A percentile compares a stretch with the other conserved stretches of the same genome.
These are phyloP conservation scores for Diddensiella caesifluorescens DNA, from an alignment of 805 yeast species.

Conservation along the genomic window DNA sequence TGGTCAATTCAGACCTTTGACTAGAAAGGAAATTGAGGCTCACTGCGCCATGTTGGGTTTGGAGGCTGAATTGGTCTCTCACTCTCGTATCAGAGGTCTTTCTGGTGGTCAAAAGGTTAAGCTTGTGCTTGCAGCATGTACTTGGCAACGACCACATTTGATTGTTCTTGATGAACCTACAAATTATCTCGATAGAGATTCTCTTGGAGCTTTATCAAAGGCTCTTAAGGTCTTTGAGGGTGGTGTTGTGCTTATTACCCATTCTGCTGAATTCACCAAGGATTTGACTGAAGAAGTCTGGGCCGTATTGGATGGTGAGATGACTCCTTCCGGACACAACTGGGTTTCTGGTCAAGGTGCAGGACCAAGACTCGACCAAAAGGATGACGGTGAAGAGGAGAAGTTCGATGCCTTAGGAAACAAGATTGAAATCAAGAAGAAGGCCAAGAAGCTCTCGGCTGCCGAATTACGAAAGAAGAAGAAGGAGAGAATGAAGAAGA, in stretches of 20 bases:
- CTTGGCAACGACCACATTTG: conserved; percentile 99
- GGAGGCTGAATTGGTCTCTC: conserved; percentile 98
- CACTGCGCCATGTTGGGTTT: conserved; percentile 98
- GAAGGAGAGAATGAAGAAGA: conserved; percentile 99
- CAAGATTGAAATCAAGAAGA: conserved; percentile 95
- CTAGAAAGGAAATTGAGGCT: conserved; percentile 99
- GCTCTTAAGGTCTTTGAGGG: conserved; percentile 98
- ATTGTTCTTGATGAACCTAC: conserved; percentile 99
- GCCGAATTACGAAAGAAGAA: conserved; percentile 99
- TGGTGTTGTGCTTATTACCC: conserved; percentile 99
- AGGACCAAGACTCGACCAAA: conserved; percentile 99
- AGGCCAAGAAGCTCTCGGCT: conserved; percentile 96
- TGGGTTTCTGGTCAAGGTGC: conserved; percentile 99
- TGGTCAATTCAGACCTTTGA: conserved; percentile 99
- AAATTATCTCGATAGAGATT: conserved; percentile 98
- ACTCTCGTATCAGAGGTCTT: conserved; percentile 99
- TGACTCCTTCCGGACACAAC: conserved; percentile 99
- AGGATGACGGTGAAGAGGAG: conserved; percentile 92
- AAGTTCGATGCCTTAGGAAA: conserved; percentile 99
- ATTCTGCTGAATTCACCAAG: conserved; percentile 99
- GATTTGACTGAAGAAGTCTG: conserved; percentile 99
- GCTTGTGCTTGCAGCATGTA: conserved; percentile 99
- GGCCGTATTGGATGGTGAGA: conserved; percentile 97
- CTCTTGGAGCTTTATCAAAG: conserved; percentile 98
- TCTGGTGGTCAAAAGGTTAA: conserved; percentile 99